Evolutionary conservation across 495 filamentous ascomycete species (phyloP), one percentile per base, ranked within the genome.

Genomic region (Hypoxylon fuscum): DNA sequence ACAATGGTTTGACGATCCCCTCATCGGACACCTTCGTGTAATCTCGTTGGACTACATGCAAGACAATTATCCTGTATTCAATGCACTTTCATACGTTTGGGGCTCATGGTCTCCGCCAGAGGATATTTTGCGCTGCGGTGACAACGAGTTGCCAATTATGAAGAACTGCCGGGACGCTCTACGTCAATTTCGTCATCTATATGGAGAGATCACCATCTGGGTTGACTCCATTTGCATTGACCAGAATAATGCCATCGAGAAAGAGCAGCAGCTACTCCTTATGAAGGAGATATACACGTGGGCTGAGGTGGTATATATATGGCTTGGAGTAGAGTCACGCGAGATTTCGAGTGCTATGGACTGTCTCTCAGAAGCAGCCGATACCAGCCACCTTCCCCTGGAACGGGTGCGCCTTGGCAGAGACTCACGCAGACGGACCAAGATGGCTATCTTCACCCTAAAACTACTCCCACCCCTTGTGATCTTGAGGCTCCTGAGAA

Each of bases 221-320:
- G n/a, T n/a, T n/a, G n/a, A n/a, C n/a, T n/a, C n/a, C n/a, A n/a
- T n/a, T 17, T 68, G 70, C 32, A 73, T 72, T 15, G 48, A 73
- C 12, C 69, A 72, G 47, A 44, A 32, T 1, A 60, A 64, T 14
- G 41, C 52, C 20, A 42, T 40, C 3, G 71, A 73, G 27, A 73
- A 70, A 49, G 53, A 53, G 7, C 37, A 35, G 6, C 64, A 70
- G 47, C 59, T 73, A 8, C 43, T 66, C 12, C 23, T 63, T 7
- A 73, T 73, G 71, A 58, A 59, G 7, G 45, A 71, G 46, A 34
- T 73, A 10, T 73, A 72, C 47, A 67, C 62, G 11, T 25, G 53
- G 1, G 56, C 72, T 5, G 37, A 41, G 15, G 10, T 5, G 4
- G 37, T 41, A 2, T 41, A 41, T 15, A 6, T 53, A 57, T 21